These are phyloP conservation scores for Sporormia fimetaria DNA, from an alignment of 495 filamentous ascomycete genomes.

Conservation along the genomic window DNA sequence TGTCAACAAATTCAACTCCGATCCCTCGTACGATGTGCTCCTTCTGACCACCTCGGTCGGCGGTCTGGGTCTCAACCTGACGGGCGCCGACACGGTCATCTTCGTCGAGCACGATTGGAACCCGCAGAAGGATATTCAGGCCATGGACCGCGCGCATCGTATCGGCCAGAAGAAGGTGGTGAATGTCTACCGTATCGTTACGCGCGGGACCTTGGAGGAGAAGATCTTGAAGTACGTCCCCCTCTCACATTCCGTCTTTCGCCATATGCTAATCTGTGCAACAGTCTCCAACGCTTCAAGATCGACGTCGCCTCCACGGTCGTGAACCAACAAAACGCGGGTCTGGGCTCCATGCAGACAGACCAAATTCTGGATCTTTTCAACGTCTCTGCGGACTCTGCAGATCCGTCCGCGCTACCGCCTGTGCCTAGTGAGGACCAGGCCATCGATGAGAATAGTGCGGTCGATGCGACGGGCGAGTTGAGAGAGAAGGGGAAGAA, in stretches of 20 bases:
- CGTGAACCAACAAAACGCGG: constrained; percentile 97
- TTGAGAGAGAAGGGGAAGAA: constrained; percentile 93
- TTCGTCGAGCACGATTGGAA: constrained; percentile 99
- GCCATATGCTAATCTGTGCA: constrained; percentile 1
- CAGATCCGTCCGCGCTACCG: constrained; percentile 54
- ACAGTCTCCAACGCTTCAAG: constrained; percentile 95
- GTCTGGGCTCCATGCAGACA: constrained; percentile 90
- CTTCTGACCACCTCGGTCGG: constrained; percentile 91
- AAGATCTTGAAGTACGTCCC: constrained; percentile 78
- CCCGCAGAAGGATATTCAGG: constrained; percentile 94
- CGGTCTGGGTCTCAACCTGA: constrained; percentile 88
- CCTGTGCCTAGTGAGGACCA: constrained; percentile 42
- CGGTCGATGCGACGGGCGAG: constrained; percentile 87
- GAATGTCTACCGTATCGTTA: constrained; percentile 96
- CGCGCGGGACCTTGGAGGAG: constrained; percentile 90
- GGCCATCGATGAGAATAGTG: constrained; percentile 64
- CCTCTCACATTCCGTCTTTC: background rate
- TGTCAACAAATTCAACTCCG: constrained; percentile 96
- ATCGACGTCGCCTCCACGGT: constrained; percentile 97
- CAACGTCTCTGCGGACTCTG: constrained; percentile 61
- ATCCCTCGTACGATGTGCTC: constrained; percentile 87
- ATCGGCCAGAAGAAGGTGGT: constrained; percentile 99
- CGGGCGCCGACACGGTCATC: constrained; percentile 95
- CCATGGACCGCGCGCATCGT: constrained; percentile 96
- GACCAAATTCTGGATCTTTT: constrained; percentile 96